phyloP scores from a whole-genome alignment of 2,329 filamentous ascomycete genomes.

The Chalara sp. region DNA sequence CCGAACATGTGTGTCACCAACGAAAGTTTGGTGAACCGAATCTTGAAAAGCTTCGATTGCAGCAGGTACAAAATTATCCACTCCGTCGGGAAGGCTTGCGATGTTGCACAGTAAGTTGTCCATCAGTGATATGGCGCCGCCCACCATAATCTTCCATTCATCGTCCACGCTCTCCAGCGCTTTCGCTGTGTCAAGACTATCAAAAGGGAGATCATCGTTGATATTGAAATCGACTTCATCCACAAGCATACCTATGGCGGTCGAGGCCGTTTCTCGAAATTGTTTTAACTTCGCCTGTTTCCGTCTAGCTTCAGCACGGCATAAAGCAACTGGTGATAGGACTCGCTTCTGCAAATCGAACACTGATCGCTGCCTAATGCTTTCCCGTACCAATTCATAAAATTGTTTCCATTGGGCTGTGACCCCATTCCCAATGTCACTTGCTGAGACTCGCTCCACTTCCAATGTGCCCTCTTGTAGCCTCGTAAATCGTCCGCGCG shows the following conservation, averaged over 20 bases:
- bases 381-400: conserved; percentile 73
- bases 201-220: conserved; percentile 40
- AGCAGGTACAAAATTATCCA: conserved; percentile 57
- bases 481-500: conserved; percentile 21
- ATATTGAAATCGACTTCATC: conserved; percentile 69
- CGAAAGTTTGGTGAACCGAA: conserved; percentile 22
- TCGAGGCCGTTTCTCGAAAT: conserved; percentile 74
- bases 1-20: conserved; percentile 13
- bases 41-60: conserved; percentile 55
- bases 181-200: conserved; percentile 38
- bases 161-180: conserved; percentile 33
- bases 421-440: conserved; percentile 28
- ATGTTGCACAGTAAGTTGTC: conserved; percentile 75
- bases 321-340: conserved; percentile 70
- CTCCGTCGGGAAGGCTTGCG: conserved; percentile 53
- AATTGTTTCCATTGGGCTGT: conserved; percentile 59
- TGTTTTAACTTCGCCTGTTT: conserved; percentile 68
- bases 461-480: conserved; percentile 21
- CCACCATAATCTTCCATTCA: conserved; percentile 68
- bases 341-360: conserved; percentile 64
- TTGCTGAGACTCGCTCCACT: conserved; percentile 12
- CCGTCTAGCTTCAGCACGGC: conserved; percentile 64
- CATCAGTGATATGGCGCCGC: conserved; percentile 77
- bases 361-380: conserved; percentile 65
- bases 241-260: conserved; percentile 78